Conservation (phyloP, 2,329 filamentous ascomycete species). For the Penicillium corylophilum region DNA sequence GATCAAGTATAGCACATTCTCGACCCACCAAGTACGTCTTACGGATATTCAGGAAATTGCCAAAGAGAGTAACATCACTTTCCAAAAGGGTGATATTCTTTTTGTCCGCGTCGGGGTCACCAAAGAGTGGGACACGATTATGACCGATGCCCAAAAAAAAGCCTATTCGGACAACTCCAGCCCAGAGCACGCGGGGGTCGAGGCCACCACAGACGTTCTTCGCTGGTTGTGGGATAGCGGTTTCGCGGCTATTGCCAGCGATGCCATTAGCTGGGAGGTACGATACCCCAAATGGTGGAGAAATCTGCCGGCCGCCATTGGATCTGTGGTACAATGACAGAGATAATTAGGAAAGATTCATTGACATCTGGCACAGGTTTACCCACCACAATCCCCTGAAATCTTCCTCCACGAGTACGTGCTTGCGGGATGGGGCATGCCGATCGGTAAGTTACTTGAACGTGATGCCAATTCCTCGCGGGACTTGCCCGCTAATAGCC, state of each 20-base stretch:
- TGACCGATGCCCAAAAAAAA: conserved; percentile 33
- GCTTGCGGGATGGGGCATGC: conserved; percentile 54
- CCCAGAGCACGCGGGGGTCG: conserved; percentile 49
- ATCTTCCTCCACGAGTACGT: conserved; percentile 50
- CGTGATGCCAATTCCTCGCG: neutral
- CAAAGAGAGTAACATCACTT: conserved; percentile 43
- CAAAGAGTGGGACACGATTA: conserved; percentile 42
- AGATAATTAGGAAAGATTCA: neutral
- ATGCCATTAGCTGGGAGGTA: conserved; percentile 57
- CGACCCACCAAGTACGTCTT: conserved; percentile 41
- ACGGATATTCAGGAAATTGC: conserved; percentile 41
- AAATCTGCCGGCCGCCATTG: neutral
- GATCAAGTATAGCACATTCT: conserved; percentile 44
- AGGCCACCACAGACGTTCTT: conserved; percentile 51
- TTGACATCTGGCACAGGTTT: conserved; percentile 30
- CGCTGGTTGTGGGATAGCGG: conserved; percentile 60
- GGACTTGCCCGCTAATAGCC: conserved; percentile 2
- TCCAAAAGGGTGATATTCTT: conserved; percentile 54
- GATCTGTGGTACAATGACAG: neutral
- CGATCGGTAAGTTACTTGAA: conserved; percentile 39
- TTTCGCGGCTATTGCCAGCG: conserved; percentile 59
- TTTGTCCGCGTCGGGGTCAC: conserved; percentile 48
- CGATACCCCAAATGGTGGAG: conserved; percentile 16
- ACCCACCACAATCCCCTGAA: conserved; percentile 42
- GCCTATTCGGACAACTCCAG: conserved; percentile 37